Evolutionary conservation across 1,284 basidiomycete species (phyloP).

Genomic region (Ustilago tritici): DNA sequence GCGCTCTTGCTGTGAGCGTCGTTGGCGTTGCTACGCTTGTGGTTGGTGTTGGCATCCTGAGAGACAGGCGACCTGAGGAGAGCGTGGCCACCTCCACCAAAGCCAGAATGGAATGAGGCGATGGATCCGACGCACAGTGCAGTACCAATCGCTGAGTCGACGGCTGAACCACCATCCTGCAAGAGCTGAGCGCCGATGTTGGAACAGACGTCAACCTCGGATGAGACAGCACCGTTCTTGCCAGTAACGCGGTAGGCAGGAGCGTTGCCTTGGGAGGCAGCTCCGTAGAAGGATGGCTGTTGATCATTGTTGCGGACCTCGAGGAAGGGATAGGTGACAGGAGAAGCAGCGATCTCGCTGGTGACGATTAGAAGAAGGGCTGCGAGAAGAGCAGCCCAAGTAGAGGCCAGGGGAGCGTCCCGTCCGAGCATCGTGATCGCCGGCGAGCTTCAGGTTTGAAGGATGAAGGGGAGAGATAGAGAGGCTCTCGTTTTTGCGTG

Average conservation of each 20-base stretch:
- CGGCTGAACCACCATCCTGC: constrained; percentile 70
- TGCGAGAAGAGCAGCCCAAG: constrained; percentile 13
- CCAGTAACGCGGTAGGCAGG: constrained; percentile 49
- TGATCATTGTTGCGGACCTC: constrained; percentile 16
- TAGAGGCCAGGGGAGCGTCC: background rate
- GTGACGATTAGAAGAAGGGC: constrained; percentile 2
- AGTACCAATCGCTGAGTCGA: constrained; percentile 67
- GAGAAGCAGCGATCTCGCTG: constrained; percentile 8
- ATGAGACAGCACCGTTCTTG: constrained; percentile 60
- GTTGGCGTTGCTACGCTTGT: constrained; percentile 17
- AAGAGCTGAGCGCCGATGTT: constrained; percentile 70
- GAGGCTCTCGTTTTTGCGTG: background rate
- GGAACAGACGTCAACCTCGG: constrained; percentile 70
- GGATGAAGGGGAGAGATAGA: background rate
- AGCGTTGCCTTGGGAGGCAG: constrained; percentile 57
- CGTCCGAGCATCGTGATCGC: constrained; percentile 8
- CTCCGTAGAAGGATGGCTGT: constrained; percentile 43
- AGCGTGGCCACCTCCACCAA: constrained; percentile 70
- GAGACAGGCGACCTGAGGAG: constrained; percentile 50
- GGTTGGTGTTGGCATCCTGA: constrained; percentile 25
- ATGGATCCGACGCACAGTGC: constrained; percentile 71
- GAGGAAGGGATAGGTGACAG: constrained; percentile 13
- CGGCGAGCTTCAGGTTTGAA: background rate
- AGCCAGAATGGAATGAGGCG: constrained; percentile 70
- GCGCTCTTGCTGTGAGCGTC: constrained; percentile 45